Conservation (phyloP, 257 asterid genomes). For the Eustoma russellianum region DNA sequence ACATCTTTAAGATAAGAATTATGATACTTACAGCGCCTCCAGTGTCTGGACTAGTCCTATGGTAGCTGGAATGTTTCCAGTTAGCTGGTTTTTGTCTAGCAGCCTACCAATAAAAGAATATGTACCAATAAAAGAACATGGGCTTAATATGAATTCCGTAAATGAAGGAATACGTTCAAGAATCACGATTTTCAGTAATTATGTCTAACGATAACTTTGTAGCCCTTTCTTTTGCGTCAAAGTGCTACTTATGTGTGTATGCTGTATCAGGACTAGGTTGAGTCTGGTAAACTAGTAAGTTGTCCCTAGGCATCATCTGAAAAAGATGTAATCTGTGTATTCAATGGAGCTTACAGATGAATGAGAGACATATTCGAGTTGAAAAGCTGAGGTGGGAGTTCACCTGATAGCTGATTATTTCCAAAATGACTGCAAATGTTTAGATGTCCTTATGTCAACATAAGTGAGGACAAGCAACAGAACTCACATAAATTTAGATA, state of each 20-base stretch:
- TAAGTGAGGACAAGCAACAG: neutral
- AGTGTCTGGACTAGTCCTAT: constrained; percentile 45
- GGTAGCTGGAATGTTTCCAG: constrained; percentile 62
- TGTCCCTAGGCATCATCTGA: neutral
- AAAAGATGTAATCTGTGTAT: neutral
- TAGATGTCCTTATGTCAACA: constrained; percentile 1
- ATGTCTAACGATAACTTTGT: neutral
- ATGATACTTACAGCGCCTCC: constrained; percentile 72
- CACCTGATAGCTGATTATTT: constrained; percentile 61
- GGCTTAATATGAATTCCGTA: neutral
- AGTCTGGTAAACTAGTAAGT: no score
- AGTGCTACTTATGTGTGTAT: neutral
- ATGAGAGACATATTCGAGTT: constrained; percentile 45
- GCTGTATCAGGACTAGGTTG: no score
- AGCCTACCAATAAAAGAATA: constrained; percentile 40
- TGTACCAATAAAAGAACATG: constrained; percentile 15
- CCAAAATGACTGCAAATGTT: constrained; percentile 70
- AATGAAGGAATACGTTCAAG: neutral
- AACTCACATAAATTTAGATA: neutral
- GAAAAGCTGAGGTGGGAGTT: constrained; percentile 58
- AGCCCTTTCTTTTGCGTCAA: no score
- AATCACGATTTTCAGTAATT: neutral
- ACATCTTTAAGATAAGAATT: constrained; percentile 9
- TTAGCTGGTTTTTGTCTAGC: constrained; percentile 53
- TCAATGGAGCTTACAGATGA: constrained; percentile 60